These are phyloP conservation scores for Aciculosporium take DNA, from an alignment of 2,329 filamentous ascomycete genomes.

Conservation along the genomic window DNA sequence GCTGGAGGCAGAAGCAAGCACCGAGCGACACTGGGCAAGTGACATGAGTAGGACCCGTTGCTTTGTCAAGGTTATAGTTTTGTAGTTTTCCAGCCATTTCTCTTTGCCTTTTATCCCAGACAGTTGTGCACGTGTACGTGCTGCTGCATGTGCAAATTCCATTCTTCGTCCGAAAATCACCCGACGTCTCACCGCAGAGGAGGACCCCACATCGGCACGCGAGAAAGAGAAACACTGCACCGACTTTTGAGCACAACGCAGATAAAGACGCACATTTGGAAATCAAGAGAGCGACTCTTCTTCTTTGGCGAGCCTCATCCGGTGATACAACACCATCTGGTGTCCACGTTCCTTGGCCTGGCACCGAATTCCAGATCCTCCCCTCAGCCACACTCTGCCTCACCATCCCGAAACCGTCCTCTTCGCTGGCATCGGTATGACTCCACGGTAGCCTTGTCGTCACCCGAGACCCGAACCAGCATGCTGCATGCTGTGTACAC, in stretches of 20 bases:
- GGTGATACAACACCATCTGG: constrained; percentile 2
- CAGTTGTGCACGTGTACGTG: too few relatives aligned
- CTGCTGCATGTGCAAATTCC: too few relatives aligned
- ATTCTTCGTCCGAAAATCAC: constrained; percentile 16
- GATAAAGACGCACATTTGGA: constrained; percentile 21
- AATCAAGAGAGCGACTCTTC: not conserved
- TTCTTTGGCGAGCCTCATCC: not conserved
- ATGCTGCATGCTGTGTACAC: constrained; percentile 28
- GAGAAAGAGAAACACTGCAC: constrained; percentile 23
- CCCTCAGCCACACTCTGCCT: not conserved
- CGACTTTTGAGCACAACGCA: constrained; percentile 25
- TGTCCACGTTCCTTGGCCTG: not conserved
- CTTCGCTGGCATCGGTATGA: constrained; percentile 22
- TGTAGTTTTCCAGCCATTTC: not conserved
- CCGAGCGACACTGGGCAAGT: too few relatives aligned
- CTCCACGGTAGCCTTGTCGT: constrained; percentile 26
- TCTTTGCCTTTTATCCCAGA: too few relatives aligned
- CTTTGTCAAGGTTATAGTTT: too few relatives aligned
- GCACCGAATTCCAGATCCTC: constrained; percentile 3
- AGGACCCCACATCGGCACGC: constrained; percentile 22
- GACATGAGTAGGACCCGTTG: too few relatives aligned
- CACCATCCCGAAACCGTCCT: not conserved
- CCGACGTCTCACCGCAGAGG: constrained; percentile 8
- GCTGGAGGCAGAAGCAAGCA: too few relatives aligned
- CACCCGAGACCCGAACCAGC: constrained; percentile 18